phyloP scores from a whole-genome alignment of 2,329 filamentous ascomycete species.

The Clarireedia hainanense region DNA sequence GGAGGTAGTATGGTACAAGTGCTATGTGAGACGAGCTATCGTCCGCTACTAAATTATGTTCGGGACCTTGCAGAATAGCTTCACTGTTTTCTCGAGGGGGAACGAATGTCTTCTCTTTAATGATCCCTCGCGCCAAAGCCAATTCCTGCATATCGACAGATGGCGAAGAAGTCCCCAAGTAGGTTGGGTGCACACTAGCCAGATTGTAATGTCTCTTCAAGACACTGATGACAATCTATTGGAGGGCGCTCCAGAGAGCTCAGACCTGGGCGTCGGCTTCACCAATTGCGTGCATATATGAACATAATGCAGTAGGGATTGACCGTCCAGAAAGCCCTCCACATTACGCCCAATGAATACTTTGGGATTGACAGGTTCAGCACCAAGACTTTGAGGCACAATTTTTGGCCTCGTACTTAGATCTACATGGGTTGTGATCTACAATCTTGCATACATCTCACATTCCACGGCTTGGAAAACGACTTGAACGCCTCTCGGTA shows the following conservation, averaged over 20 bases:
- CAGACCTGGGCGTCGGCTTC: conserved; percentile 1
- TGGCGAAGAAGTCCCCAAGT: conserved; percentile 13
- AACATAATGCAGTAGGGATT: conserved; percentile 3
- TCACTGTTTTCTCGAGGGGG: conserved; percentile 18
- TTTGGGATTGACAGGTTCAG: background rate
- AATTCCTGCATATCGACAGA: conserved; percentile 7
- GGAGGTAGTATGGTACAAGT: conserved; percentile 3
- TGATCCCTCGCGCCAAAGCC: conserved; percentile 4
- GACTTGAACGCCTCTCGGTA: no score
- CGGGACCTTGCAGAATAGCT: conserved; percentile 20
- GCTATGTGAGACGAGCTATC: conserved; percentile 9
- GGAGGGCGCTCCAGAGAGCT: background rate
- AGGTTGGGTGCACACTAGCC: conserved; percentile 17
- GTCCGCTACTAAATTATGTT: conserved; percentile 3
- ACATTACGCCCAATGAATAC: background rate
- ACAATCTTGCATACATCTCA: no score
- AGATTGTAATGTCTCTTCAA: conserved; percentile 15
- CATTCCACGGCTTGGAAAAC: no score
- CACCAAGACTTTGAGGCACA: background rate
- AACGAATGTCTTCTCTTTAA: conserved; percentile 13
- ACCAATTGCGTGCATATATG: conserved; percentile 10
- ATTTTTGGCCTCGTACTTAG: no score
- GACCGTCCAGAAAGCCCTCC: background rate
- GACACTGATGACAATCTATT: conserved; percentile 7
- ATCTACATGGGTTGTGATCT: no score